Evolutionary conservation across 805 yeast genomes (phyloP), one percentile per base, ranked within the genome.

Genomic region (Pichia heedii): DNA sequence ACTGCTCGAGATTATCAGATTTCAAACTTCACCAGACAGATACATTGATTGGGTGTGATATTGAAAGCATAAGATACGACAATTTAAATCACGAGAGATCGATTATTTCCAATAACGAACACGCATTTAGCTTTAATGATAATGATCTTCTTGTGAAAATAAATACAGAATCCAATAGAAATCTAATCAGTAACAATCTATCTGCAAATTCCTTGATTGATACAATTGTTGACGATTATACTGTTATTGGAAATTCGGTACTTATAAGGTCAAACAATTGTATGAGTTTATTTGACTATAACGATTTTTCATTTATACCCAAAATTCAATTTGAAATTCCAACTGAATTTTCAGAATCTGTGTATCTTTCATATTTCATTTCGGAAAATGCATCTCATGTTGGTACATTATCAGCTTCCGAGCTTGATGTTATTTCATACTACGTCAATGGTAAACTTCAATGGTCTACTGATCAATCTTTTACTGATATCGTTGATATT

Each of bases 391-490:
- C 39, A 19, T 33, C 36, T 5, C 39, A 32, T 5, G 29, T 54
- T 18, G 41, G 36, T 48, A 45, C 48, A 22, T 55, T 42, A 16
- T 46, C 38, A 19, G 42, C 41, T 24, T 48, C 43, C 40, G 43
- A 26, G 16, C 55, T 39, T 41, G 47, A 33, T 39, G 51, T 39
- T 18, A 42, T 46, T 37, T 45, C 48, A 19, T 51, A 48, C 24
- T 45, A 47, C 34, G 41, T 43, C 6, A 53, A 62, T 40, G 63
- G 62, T 2, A 45, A 41, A 6, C 16, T 59, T 5, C 21, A 6
- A 10, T 75, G 80, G 80, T 22, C 42, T 2, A 63, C 67, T 46
- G 77, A 74, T 53, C 72, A 67, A 50, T 67, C 74, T 0, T 45
- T 70, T 5, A 56, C 68, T 5, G 51, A 64, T 26, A 60, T 71